Conservation (phyloP, 306 rosid genomes). For the Sechiopsis laciniata region DNA sequence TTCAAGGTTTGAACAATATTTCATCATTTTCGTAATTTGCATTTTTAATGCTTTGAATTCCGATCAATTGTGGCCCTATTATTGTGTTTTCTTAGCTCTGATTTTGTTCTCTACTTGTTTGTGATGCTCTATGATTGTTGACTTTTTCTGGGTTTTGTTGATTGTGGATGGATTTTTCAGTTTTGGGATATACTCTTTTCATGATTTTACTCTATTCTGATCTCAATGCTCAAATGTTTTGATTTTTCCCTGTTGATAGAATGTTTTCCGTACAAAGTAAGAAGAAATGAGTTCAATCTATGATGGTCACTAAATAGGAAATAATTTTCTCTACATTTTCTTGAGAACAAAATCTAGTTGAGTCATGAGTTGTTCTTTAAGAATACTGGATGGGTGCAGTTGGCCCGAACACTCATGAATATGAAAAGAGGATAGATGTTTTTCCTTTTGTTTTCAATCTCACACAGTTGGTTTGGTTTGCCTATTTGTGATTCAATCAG, state of each 20-base stretch:
- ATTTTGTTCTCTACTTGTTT: not conserved
- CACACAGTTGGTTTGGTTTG: not conserved
- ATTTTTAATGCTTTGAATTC: not conserved
- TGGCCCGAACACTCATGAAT: too few relatives aligned
- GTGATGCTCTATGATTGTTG: not conserved
- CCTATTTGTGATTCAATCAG: not conserved
- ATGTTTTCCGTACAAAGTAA: not conserved
- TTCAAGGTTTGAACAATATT: slow-evolving; percentile 7
- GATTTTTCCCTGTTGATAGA: not conserved
- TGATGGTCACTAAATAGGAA: too few relatives aligned
- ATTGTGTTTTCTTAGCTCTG: not conserved
- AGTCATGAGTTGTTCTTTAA: too few relatives aligned
- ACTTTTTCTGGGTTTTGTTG: slow-evolving; percentile 8
- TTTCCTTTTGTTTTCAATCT: not conserved
- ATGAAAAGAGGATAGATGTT: not conserved
- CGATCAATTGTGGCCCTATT: not conserved
- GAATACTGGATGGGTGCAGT: too few relatives aligned
- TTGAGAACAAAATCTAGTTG: too few relatives aligned
- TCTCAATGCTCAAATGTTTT: not conserved
- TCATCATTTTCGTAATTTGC: not conserved
- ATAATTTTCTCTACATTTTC: too few relatives aligned
- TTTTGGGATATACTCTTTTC: not conserved
- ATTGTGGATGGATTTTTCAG: not conserved
- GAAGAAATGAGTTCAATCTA: not conserved
- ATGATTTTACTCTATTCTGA: not conserved